Evolutionary conservation across 331 rosid species (phyloP).

Genomic region (Quercus phellos): DNA sequence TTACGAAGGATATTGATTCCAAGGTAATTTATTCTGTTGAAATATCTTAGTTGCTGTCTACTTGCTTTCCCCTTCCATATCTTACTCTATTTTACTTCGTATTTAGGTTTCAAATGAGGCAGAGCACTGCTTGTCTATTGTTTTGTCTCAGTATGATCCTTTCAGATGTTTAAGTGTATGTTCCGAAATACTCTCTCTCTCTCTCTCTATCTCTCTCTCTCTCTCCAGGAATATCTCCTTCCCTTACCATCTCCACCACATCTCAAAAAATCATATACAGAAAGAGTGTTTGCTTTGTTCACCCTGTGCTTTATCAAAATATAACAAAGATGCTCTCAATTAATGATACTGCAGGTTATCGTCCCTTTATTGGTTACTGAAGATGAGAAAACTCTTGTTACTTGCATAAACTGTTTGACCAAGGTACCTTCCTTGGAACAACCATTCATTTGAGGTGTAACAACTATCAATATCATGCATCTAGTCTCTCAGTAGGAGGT

Average conservation of each 20-base stretch:
- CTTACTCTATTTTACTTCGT: conserved; percentile 24
- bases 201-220: neutral
- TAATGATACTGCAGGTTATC: conserved; percentile 66
- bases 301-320: neutral
- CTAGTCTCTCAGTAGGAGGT: neutral
- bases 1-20: conserved; percentile 61
- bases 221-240: neutral
- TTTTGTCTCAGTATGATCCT: conserved; percentile 82
- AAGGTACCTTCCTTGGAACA: conserved; percentile 51
- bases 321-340: conserved; percentile 15
- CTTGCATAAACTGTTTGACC: conserved; percentile 86
- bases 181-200: conserved; percentile 1
- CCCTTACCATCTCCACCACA: neutral
- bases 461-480: neutral
- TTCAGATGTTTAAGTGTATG: conserved; percentile 96
- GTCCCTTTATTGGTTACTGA: conserved; percentile 86
- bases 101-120: conserved; percentile 90
- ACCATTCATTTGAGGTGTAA: conserved; percentile 4
- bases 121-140: conserved; percentile 86
- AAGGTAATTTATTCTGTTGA: conserved; percentile 47
- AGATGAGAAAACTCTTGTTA: conserved; percentile 97
- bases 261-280: neutral
- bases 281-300: neutral
- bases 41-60: neutral
- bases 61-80: conserved; percentile 12